Percentiles rank a stretch among this genome's conserved stretches.
phyloP scores from a whole-genome alignment of 106 monocot species.

The Gastrodia elata region DNA sequence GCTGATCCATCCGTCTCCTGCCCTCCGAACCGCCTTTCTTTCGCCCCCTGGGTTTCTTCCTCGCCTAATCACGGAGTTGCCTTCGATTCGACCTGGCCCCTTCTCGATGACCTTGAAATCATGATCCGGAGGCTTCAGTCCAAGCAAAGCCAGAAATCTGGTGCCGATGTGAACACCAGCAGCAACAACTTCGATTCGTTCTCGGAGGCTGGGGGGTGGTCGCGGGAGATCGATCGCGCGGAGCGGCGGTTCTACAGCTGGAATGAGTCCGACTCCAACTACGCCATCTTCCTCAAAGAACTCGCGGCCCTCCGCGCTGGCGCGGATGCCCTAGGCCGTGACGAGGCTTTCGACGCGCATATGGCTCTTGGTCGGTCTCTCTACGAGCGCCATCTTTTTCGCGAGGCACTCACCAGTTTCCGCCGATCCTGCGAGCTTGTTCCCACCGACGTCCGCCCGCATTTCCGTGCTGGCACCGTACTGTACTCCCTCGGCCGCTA shows the following conservation, averaged over 20 bases:
- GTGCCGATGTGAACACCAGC: constrained; percentile 29
- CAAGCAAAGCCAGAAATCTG: constrained; percentile 50
- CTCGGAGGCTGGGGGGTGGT: constrained; percentile 96
- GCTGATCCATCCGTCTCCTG: background rate
- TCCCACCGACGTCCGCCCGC: constrained; percentile 77
- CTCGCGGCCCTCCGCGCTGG: constrained; percentile 42
- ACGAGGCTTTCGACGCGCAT: constrained; percentile 90
- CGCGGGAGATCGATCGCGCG: constrained; percentile 46
- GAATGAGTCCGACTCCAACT: constrained; percentile 59
- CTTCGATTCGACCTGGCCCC: constrained; percentile 55
- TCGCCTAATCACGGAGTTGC: constrained; percentile 59
- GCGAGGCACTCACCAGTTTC: constrained; percentile 60
- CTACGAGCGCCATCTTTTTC: constrained; percentile 69
- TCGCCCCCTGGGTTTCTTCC: constrained; percentile 30
- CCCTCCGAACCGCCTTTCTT: constrained; percentile 10
- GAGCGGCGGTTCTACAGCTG: constrained; percentile 32
- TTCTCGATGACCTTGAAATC: constrained; percentile 75
- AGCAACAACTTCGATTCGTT: constrained; percentile 72
- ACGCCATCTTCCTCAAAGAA: constrained; percentile 57
- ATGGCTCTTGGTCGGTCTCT: constrained; percentile 80
- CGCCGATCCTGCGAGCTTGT: constrained; percentile 80
- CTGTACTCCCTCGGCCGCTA: constrained; percentile 69
- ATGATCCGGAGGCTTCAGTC: constrained; percentile 56
- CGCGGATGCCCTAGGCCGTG: constrained; percentile 47
- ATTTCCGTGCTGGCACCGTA: constrained; percentile 72